A percentile compares a stretch with the other conserved stretches of the same genome.
Conservation (phyloP, 192 early-diverging fungal genomes). For the Podila horticola region DNA sequence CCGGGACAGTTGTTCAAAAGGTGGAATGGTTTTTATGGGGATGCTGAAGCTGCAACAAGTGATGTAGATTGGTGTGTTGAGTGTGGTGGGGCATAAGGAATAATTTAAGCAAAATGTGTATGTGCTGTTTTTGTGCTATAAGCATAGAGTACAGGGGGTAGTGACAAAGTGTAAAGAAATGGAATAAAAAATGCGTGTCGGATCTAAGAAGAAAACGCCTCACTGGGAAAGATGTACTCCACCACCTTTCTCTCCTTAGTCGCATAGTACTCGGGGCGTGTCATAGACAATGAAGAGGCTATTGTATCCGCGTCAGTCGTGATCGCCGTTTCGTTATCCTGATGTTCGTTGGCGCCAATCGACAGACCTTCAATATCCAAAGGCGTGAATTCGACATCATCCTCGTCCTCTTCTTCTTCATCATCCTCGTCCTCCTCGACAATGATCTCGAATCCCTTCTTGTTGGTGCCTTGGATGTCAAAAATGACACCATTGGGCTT, state of each 20-base stretch:
- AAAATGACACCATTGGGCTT: constrained; percentile 8
- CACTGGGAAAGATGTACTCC: constrained; percentile 52
- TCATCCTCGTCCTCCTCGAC: constrained; percentile 29
- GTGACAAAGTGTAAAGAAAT: too few relatives aligned
- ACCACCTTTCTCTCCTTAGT: constrained; percentile 45
- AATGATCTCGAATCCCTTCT: constrained; percentile 8
- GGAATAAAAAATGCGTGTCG: not conserved
- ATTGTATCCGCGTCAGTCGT: not conserved
- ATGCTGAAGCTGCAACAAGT: too few relatives aligned
- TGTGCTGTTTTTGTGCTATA: too few relatives aligned
- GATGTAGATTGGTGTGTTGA: too few relatives aligned
- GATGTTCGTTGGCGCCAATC: constrained; percentile 12
- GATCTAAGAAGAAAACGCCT: constrained; percentile 23
- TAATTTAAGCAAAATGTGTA: too few relatives aligned
- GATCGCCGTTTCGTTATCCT: constrained; percentile 4
- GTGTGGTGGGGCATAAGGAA: too few relatives aligned
- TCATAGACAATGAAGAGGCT: not conserved
- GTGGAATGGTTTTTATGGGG: too few relatives aligned
- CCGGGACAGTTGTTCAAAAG: too few relatives aligned
- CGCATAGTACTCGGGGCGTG: constrained; percentile 46
- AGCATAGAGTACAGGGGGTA: too few relatives aligned
- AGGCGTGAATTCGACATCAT: constrained; percentile 24
- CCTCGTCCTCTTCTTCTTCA: constrained; percentile 28
- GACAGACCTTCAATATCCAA: constrained; percentile 31
- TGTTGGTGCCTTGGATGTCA: not conserved